Base-by-base conservation (phyloP, 306 rosid genomes). In the Crotalaria pallida region DNA sequence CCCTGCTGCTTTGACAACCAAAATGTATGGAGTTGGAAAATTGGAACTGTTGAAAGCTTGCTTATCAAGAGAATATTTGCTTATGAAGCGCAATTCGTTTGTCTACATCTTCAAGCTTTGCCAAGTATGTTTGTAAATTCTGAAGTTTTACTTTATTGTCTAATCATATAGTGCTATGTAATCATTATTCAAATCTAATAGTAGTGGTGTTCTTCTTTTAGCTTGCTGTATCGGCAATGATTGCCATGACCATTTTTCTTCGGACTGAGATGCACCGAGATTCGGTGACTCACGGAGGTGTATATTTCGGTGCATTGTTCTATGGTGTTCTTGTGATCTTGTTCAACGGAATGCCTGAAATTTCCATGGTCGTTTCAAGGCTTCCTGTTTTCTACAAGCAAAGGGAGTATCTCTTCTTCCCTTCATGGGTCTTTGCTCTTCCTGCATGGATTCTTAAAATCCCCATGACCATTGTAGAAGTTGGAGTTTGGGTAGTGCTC, bases 371-470 rank as follows among this genome's bases (percentile, higher is more conserved):
- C 0, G 76, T 81, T 63, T 58, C 81, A 38, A 84, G 79, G 47
- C 91, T 86, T 64, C 86, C 88, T 13, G 91, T 86, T 1, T 86
- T 86, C 69, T 86, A 79, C 74, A 86, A 86, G 81, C 91, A 86
- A 68, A 77, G 91, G 71, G 82, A 73, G 43, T 72, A 76, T 13
- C 91, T 67, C 12, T 86, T 86, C 82, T 84, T 81, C 68, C 86
- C 88, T 70, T 64, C 91, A 16, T 86, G 91, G 91, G 78, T 80
- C 24, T 86, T 70, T 67, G 86, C 85, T 65, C 82, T 86, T 76
- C 91, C 91, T 23, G 34, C 81, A 13, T 84, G 88, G 88, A 74
- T 86, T 78, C 86, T 86, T 5, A 81, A 79, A 79, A 71, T 84
- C 52, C 91, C 91, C 11, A 3, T 84, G 58, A 73, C 85, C 1